A percentile compares a stretch with the other conserved stretches of the same genome.
phyloP scores from a whole-genome alignment of 2,329 filamentous ascomycete genomes.

The Aureobasidium uvarum region DNA sequence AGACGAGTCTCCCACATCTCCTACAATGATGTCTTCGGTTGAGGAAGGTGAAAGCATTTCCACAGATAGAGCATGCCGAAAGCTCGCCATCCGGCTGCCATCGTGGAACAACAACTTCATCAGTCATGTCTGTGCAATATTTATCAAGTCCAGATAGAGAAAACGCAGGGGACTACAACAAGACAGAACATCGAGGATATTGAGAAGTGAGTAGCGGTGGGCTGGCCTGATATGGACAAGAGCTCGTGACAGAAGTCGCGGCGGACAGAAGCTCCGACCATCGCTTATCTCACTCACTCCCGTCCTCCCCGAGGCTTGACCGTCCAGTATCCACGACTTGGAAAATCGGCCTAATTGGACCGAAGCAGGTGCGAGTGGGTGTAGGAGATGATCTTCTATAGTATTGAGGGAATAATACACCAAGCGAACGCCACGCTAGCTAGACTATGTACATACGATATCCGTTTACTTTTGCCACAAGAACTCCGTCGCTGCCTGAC shows the following conservation, averaged over 20 bases:
- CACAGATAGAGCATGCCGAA: conserved; percentile 80
- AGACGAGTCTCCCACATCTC: conserved; percentile 93
- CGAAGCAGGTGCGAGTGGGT: not conserved
- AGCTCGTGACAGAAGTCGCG: not conserved
- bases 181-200: conserved; percentile 1
- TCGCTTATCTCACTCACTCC: conserved; percentile 5
- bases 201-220: conserved; percentile 13
- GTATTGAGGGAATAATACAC: not conserved
- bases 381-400: not conserved
- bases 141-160: not conserved
- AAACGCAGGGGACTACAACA: not conserved
- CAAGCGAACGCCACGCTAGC: conserved; percentile 15
- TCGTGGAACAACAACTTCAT: conserved; percentile 61
- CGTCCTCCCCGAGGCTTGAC: not conserved
- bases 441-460: conserved; percentile 13
- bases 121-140: conserved; percentile 7
- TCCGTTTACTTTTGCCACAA: conserved; percentile 1
- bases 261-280: not conserved
- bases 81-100: conserved; percentile 92
- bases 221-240: conserved; percentile 14
- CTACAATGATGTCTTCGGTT: conserved; percentile 92
- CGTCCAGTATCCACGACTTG: not conserved
- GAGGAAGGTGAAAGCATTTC: conserved; percentile 75
- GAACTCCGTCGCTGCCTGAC: conserved; percentile 7
- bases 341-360: not conserved